Percentiles rank a stretch among this genome's conserved stretches.
Conservation (phyloP, 345 rosid genomes). For the Cochlearia excelsa region DNA sequence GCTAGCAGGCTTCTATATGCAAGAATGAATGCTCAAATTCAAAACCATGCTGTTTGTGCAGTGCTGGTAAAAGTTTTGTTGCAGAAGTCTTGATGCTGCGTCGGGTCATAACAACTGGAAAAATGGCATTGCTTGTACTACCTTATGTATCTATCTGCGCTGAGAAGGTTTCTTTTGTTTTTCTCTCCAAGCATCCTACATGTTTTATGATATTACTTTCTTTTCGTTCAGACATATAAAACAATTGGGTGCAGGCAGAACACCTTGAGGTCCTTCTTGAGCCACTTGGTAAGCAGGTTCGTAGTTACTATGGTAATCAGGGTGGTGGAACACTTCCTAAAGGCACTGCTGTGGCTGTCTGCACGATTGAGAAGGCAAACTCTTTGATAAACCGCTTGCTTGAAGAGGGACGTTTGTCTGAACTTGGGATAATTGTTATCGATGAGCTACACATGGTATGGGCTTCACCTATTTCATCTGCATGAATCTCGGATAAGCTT, state of each 20-base stretch:
- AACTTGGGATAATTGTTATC: slow-evolving; percentile 91
- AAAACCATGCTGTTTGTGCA: slow-evolving; percentile 32
- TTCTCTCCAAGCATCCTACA: slow-evolving; percentile 20
- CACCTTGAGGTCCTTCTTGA: slow-evolving; percentile 86
- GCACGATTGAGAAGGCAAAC: slow-evolving; percentile 99
- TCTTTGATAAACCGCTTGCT: slow-evolving; percentile 76
- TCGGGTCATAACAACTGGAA: slow-evolving; percentile 72
- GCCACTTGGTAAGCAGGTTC: slow-evolving; percentile 88
- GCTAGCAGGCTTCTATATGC: slow-evolving; percentile 12
- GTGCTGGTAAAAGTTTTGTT: slow-evolving; percentile 99
- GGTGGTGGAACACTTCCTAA: slow-evolving; percentile 98
- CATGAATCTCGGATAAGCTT: slow-evolving; percentile 19
- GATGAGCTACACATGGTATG: slow-evolving; percentile 98
- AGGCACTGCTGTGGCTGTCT: slow-evolving; percentile 94
- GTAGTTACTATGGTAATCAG: slow-evolving; percentile 90
- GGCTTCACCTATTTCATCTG: slow-evolving; percentile 19
- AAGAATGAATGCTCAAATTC: slow-evolving; percentile 17
- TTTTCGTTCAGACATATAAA: slow-evolving; percentile 8
- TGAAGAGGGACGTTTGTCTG: slow-evolving; percentile 93
- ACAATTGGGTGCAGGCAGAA: slow-evolving; percentile 63
- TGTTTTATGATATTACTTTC: slow-evolving; percentile 17
- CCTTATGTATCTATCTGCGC: slow-evolving; percentile 96
- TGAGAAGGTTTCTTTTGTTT: slow-evolving; percentile 63
- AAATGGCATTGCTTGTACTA: slow-evolving; percentile 87
- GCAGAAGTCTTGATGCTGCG: slow-evolving; percentile 97